Percentiles rank a stretch among this genome's conserved stretches.
Conservation (phyloP, 768 basidiomycete genomes). For the Mycena belliarum region DNA sequence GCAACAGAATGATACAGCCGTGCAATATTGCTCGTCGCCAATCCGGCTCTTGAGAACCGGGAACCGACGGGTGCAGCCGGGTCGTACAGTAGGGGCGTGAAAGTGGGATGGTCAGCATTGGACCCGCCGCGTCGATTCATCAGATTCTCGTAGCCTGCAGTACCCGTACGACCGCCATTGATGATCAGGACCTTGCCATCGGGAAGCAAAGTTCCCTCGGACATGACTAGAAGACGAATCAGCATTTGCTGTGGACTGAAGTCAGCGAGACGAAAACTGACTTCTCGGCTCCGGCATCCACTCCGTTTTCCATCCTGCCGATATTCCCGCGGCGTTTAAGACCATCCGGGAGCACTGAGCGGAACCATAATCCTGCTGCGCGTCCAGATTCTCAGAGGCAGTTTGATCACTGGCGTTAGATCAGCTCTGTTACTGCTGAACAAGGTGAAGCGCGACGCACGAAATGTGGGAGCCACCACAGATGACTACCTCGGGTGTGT, state of each 20-base stretch:
- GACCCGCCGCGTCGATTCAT: constrained; percentile 28
- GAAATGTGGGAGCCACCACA: constrained; percentile 31
- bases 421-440: neutral
- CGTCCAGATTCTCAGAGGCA: constrained; percentile 12
- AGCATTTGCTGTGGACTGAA: neutral
- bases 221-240: constrained; percentile 5
- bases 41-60: constrained; percentile 27
- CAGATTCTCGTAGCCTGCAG: constrained; percentile 13
- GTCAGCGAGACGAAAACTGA: neutral
- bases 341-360: constrained; percentile 32
- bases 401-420: constrained; percentile 11
- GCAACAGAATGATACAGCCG: constrained; percentile 37
- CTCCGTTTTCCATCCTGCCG: constrained; percentile 31
- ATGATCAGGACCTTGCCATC: constrained; percentile 32
- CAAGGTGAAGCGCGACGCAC: neutral
- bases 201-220: constrained; percentile 23
- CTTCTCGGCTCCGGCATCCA: constrained; percentile 28
- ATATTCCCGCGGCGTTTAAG: constrained; percentile 25
- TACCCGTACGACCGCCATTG: constrained; percentile 28
- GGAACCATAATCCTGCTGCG: constrained; percentile 27
- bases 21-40: constrained; percentile 28
- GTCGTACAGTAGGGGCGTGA: constrained; percentile 30
- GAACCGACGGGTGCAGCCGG: constrained; percentile 27
- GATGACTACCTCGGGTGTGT: constrained; percentile 29
- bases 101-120: constrained; percentile 31